Conservation (phyloP, 176 grass and related monocot species). For the Calamus simplicifolius region DNA sequence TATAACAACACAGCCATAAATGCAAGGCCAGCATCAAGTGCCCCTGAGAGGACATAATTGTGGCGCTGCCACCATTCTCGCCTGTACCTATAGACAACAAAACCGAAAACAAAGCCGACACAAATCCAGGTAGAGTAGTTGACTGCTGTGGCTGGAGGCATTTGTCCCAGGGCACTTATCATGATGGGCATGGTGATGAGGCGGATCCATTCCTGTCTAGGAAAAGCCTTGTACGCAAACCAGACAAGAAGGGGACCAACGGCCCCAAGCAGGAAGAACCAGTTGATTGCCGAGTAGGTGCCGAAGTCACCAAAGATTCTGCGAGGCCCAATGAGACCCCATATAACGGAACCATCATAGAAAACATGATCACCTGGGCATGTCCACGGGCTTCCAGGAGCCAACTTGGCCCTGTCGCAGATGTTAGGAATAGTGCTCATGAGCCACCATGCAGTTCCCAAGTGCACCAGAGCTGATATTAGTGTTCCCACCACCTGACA, state of each 20-base stretch:
- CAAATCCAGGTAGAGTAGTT: not conserved
- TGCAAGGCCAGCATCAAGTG: slow-evolving; percentile 1
- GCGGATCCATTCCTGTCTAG: not conserved
- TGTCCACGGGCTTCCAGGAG: not conserved
- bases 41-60: slow-evolving; percentile 6
- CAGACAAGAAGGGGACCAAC: not conserved
- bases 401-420: not conserved
- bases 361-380: slow-evolving; percentile 5
- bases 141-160: slow-evolving; percentile 1
- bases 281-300: not conserved
- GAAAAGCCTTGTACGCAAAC: not conserved
- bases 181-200: not conserved
- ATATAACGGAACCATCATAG: not conserved
- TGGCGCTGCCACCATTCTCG: slow-evolving; percentile 1
- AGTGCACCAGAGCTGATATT: not conserved
- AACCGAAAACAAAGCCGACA: not conserved
- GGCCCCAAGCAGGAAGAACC: slow-evolving; percentile 4
- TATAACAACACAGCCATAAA: slow-evolving; percentile 4
- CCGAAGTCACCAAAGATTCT: slow-evolving; percentile 3
- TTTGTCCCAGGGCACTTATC: not conserved
- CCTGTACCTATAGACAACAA: slow-evolving; percentile 3
- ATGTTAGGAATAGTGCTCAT: slow-evolving; percentile 3
- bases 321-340: slow-evolving; percentile 3
- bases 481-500: slow-evolving; percentile 2
- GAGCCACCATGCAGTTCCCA: slow-evolving; percentile 4